Base-by-base conservation (phyloP, 2,329 filamentous ascomycete genomes). In the Pseudogymnoascus sp. region DNA sequence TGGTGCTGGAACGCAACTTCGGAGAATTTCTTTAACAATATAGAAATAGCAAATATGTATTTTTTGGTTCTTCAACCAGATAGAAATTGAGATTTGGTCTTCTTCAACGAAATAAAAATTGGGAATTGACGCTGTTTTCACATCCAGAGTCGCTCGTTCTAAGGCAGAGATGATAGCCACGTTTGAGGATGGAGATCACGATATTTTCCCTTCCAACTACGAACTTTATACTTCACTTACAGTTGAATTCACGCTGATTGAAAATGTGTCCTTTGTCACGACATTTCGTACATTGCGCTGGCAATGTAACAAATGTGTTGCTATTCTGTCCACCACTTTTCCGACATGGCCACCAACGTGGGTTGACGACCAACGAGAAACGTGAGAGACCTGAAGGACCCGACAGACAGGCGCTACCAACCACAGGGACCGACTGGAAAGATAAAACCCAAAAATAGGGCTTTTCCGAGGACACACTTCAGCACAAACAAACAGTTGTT, bases 231-330 rank as follows among this genome's bases (percentile, higher is more conserved):
- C 47, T 21, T 54, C 29, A 54, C 47, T 54, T 54, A 33, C 47
- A 33, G 47, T 10, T 33, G n/a, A 54, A 33, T 33, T 54, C 47
- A 54, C 15, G 10, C 17, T 13, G n/a, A 33, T 54, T 21, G 47
- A 54, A 54, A 4, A 54, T 54, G n/a, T 54, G 47, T 17, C 47
- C 47, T 33, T 33, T 35, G 47, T 54, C 29, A 54, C 29, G 47
- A 54, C 29, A 54, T 54, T 54, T 11, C 47, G 29, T 35, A 21
- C 15, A 15, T 33, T 54, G 47, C 47, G 47, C 15, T 54, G 47
- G 47, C 47, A 54, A 54, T 54, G 47, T 54, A 54, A 54, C 47
- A 13, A 54, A 33, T 33, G 47, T 33, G 47, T 54, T 54, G 47
- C 47, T 54, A 54, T 54, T 54, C 29, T 33, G 47, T 4, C 47